These are phyloP conservation scores for Lyophyllum atratum DNA, from an alignment of 768 basidiomycete species.

Conservation along the genomic window DNA sequence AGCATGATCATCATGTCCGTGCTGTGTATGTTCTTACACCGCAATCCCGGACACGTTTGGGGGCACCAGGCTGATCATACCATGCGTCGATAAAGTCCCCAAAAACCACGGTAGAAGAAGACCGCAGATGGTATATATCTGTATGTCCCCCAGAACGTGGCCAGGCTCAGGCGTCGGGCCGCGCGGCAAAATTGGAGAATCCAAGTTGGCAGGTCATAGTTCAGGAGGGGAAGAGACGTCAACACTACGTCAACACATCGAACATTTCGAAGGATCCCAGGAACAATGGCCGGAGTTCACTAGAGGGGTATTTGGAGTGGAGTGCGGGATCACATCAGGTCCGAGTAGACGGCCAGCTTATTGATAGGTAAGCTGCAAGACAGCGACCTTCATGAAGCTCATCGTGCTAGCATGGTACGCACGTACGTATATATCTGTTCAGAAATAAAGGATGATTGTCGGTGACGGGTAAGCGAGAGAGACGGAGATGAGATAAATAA, in stretches of 20 bases:
- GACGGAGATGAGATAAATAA: slow-evolving; percentile 37
- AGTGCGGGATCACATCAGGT: slow-evolving; percentile 3
- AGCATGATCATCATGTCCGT: slow-evolving; percentile 8
- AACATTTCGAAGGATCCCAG: neutral
- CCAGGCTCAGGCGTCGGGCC: neutral
- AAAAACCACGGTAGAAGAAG: too few relatives aligned
- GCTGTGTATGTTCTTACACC: slow-evolving; percentile 6
- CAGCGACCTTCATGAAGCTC: too few relatives aligned
- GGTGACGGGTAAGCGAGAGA: slow-evolving; percentile 23
- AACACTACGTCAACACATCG: neutral
- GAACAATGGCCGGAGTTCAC: slow-evolving; percentile 5
- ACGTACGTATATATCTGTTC: too few relatives aligned
- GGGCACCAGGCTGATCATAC: neutral
- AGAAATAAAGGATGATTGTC: neutral
- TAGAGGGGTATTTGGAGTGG: neutral
- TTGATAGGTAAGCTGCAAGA: neutral
- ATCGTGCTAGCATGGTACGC: too few relatives aligned
- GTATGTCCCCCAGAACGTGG: slow-evolving; percentile 10
- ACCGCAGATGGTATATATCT: neutral
- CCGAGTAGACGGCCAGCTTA: neutral
- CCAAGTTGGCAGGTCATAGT: neutral
- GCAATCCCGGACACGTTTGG: slow-evolving; percentile 1
- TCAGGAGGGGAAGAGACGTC: neutral
- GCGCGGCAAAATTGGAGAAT: neutral
- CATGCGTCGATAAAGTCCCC: neutral